These are phyloP conservation scores for Claviceps paspali DNA, from an alignment of 2,329 filamentous ascomycete genomes.

Conservation along the genomic window DNA sequence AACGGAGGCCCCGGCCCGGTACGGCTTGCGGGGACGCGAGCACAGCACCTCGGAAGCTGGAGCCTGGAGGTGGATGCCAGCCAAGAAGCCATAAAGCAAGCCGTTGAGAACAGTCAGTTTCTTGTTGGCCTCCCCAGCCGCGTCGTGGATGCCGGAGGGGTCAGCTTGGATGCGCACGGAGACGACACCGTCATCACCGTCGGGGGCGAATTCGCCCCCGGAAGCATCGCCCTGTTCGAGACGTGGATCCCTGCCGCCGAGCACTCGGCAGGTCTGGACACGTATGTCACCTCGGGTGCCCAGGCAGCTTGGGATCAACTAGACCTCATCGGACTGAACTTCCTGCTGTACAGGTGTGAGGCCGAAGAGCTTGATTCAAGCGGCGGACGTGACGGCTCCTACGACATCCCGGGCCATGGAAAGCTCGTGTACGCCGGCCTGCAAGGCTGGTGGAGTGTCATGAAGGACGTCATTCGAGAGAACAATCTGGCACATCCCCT, in stretches of 20 bases:
- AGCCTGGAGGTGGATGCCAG: slow-evolving; percentile 76
- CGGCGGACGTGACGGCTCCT: slow-evolving; percentile 69
- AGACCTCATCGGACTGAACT: slow-evolving; percentile 74
- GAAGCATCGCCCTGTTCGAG: slow-evolving; percentile 88
- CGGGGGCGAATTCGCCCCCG: slow-evolving; percentile 73
- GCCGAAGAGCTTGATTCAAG: slow-evolving; percentile 73
- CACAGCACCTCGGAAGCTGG: slow-evolving; percentile 79
- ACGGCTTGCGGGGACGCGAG: slow-evolving; percentile 68
- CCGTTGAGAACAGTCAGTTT: slow-evolving; percentile 51
- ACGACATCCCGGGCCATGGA: slow-evolving; percentile 71
- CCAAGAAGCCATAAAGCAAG: slow-evolving; percentile 49
- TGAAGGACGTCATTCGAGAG: slow-evolving; percentile 69
- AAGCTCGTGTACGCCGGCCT: slow-evolving; percentile 85
- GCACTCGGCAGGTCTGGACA: slow-evolving; percentile 69
- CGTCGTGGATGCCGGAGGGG: slow-evolving; percentile 57
- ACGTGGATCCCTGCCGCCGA: slow-evolving; percentile 88
- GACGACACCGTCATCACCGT: slow-evolving; percentile 68
- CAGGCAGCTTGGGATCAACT: slow-evolving; percentile 63
- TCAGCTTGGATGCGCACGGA: slow-evolving; percentile 55
- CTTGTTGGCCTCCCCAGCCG: slow-evolving; percentile 75
- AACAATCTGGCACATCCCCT: slow-evolving; percentile 89
- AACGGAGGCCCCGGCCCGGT: slow-evolving; percentile 71
- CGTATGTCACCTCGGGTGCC: slow-evolving; percentile 69
- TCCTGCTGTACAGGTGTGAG: slow-evolving; percentile 79
- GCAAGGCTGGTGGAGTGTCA: slow-evolving; percentile 96